Percentiles rank a stretch among this genome's conserved stretches.
Conservation (phyloP, 129 eudicot species). For the Lonicera japonica region DNA sequence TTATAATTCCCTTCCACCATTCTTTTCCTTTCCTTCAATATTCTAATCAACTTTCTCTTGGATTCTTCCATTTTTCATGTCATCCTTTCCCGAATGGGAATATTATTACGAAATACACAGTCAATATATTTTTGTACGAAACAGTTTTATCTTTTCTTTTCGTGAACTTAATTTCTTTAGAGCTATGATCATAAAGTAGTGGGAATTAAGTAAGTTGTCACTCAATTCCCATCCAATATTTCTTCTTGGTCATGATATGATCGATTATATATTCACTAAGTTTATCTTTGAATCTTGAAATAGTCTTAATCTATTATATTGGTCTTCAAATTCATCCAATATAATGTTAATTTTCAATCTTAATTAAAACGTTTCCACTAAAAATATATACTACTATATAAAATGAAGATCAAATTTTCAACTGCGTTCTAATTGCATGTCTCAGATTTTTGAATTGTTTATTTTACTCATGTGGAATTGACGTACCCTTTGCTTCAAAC, state of each 20-base stretch:
- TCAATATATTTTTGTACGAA: background rate
- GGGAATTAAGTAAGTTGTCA: conserved; percentile 21
- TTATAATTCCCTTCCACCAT: conserved; percentile 1
- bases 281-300: background rate
- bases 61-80: background rate
- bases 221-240: conserved; percentile 9
- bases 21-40: background rate
- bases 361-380: too few relatives aligned
- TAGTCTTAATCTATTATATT: too few relatives aligned
- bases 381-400: too few relatives aligned
- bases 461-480: too few relatives aligned
- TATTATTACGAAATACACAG: background rate
- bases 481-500: too few relatives aligned
- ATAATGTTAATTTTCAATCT: background rate
- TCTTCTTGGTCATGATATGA: conserved; percentile 3
- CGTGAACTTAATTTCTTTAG: conserved; percentile 2
- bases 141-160: conserved; percentile 6
- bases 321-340: background rate
- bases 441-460: too few relatives aligned
- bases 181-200: conserved; percentile 11
- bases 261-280: background rate
- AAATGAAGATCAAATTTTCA: too few relatives aligned
- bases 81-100: conserved; percentile 13
- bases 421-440: too few relatives aligned
- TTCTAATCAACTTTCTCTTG: background rate